Percentiles rank a stretch among this genome's conserved stretches.
These are phyloP conservation scores for Candida xiaguanensis DNA, from an alignment of 805 yeast species.

Conservation along the genomic window DNA sequence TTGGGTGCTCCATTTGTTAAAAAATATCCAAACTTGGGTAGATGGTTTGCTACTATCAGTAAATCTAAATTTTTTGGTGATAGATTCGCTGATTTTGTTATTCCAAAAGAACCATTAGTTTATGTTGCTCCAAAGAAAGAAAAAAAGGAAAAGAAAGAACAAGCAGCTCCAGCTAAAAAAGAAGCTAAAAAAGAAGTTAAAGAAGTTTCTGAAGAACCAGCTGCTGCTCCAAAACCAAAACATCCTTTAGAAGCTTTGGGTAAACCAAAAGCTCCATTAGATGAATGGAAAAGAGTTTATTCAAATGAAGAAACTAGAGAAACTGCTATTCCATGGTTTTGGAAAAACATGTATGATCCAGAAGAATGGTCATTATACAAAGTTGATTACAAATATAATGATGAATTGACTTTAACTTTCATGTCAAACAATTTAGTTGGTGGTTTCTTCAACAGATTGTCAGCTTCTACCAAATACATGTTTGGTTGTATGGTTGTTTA, in stretches of 20 bases:
- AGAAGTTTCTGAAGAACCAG: slow-evolving; percentile 36
- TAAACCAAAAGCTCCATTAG: slow-evolving; percentile 64
- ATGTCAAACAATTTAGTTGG: slow-evolving; percentile 98
- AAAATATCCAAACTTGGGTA: slow-evolving; percentile 55
- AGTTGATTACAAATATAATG: slow-evolving; percentile 96
- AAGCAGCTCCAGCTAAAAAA: slow-evolving; percentile 38
- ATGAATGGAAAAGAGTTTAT: slow-evolving; percentile 95
- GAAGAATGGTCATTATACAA: slow-evolving; percentile 93
- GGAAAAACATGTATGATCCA: slow-evolving; percentile 85
- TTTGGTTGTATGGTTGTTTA: slow-evolving; percentile 92
- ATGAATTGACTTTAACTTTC: slow-evolving; percentile 93
- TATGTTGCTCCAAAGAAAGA: slow-evolving; percentile 74
- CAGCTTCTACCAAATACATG: slow-evolving; percentile 88
- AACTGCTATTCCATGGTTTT: slow-evolving; percentile 95
- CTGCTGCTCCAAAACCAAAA: slow-evolving; percentile 71
- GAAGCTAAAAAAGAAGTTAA: slow-evolving; percentile 31
- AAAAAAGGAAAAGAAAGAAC: slow-evolving; percentile 44
- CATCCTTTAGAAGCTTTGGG: slow-evolving; percentile 90
- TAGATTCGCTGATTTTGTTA: slow-evolving; percentile 48
- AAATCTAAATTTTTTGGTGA: slow-evolving; percentile 44
- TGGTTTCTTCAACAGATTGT: slow-evolving; percentile 95
- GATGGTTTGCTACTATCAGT: slow-evolving; percentile 67
- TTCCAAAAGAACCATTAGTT: slow-evolving; percentile 64
- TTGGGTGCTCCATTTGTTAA: slow-evolving; percentile 66
- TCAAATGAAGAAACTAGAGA: slow-evolving; percentile 97